A percentile compares a stretch with the other conserved stretches of the same genome.
Conservation (phyloP, 2,329 filamentous ascomycete genomes). For the Chrysosporium keratinophilum region DNA sequence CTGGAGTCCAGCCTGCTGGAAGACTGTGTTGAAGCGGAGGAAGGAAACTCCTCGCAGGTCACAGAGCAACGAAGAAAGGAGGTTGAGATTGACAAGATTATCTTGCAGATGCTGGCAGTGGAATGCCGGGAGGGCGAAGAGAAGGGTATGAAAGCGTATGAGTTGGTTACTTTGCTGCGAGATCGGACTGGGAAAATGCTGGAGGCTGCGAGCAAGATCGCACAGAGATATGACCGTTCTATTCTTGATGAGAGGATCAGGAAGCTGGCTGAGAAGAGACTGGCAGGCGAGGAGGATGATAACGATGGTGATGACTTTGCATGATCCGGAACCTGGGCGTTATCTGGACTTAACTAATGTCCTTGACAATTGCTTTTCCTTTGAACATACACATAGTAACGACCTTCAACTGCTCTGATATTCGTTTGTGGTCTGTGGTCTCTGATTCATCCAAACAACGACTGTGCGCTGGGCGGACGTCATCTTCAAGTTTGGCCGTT, state of each 20-base stretch:
- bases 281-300: constrained; percentile 52
- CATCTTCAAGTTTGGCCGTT: constrained; percentile 1
- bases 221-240: constrained; percentile 67
- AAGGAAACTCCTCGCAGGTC: constrained; percentile 54
- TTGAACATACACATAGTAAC: background rate
- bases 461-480: constrained; percentile 1
- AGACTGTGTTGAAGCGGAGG: constrained; percentile 61
- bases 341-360: too few relatives aligned
- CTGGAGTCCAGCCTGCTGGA: constrained; percentile 63
- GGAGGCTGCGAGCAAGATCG: constrained; percentile 82
- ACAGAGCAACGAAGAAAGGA: constrained; percentile 59
- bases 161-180: constrained; percentile 76
- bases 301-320: constrained; percentile 29
- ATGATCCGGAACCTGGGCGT: background rate
- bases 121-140: constrained; percentile 93
- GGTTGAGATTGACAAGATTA: constrained; percentile 76
- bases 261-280: constrained; percentile 63
- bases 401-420: background rate
- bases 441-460: background rate
- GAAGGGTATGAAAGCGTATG: constrained; percentile 84
- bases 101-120: constrained; percentile 76
- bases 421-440: background rate
- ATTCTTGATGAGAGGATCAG: constrained; percentile 84
- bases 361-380: background rate
- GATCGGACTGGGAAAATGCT: constrained; percentile 81